Conservation (phyloP, 306 rosid genomes). For the Sesbania bispinosa region DNA sequence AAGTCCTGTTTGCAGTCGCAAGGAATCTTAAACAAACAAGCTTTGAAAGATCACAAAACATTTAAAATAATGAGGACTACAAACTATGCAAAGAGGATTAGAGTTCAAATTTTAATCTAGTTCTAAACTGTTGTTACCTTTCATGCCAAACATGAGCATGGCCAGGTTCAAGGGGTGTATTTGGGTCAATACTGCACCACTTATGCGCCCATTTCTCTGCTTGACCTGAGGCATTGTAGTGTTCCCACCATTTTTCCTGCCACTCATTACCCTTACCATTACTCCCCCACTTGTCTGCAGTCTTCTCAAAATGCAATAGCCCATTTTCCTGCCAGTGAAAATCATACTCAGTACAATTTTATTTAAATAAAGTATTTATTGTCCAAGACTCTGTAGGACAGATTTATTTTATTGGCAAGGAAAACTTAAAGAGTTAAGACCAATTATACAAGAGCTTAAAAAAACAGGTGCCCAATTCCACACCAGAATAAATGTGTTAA, state of each 20-base stretch:
- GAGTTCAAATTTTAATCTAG: background rate
- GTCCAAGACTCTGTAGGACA: no score
- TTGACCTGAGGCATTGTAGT: slow-evolving; percentile 68
- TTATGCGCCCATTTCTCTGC: slow-evolving; percentile 93
- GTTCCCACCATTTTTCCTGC: slow-evolving; percentile 97
- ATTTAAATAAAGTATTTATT: background rate
- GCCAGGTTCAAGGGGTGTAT: slow-evolving; percentile 71
- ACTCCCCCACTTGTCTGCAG: slow-evolving; percentile 98
- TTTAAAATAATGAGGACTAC: background rate
- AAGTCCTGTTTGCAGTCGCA: background rate
- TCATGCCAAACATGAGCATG: slow-evolving; percentile 99
- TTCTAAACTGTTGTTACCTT: slow-evolving; percentile 49
- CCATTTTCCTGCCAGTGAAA: slow-evolving; percentile 63
- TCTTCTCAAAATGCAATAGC: slow-evolving; percentile 77
- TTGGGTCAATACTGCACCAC: slow-evolving; percentile 96
- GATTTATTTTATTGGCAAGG: no score
- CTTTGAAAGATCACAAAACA: background rate
- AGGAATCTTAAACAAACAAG: background rate
- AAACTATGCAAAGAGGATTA: slow-evolving; percentile 12
- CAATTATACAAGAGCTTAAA: background rate
- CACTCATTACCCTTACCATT: slow-evolving; percentile 79
- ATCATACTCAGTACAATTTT: background rate
- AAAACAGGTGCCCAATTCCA: background rate
- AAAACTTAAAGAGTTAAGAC: background rate
- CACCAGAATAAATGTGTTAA: background rate